Base-by-base conservation (phyloP, 768 basidiomycete genomes). In the Tulasnella sp. region DNA sequence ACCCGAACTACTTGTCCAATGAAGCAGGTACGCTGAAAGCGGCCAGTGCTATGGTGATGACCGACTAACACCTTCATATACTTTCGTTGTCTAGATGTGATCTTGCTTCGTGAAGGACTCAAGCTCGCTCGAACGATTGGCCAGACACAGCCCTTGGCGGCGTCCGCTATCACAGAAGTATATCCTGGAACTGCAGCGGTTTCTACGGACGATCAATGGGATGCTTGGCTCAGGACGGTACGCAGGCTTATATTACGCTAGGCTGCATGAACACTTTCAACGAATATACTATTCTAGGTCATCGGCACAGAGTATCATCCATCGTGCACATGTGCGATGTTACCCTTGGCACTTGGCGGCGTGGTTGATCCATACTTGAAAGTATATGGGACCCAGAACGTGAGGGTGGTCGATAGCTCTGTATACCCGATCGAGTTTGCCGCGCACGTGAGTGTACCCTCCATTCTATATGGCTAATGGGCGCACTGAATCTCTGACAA, bases 1-100 rank as follows among this genome's bases (percentile, higher is more conserved):
- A 87, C 68, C 85, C 85, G 3, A 70, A 76, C 61, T 86, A 85
- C 70, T 77, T 84, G 54, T 72, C 76, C 4, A 78, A 83, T 64
- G 68, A 73, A 4, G 77, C 78, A 21, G 79, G 76, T 76, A 53
- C 21, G 70, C 63, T 17, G 27, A 19, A 2, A 24, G n/a, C 29
- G n/a, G 49, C 27, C 25, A 19, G 11, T 57, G 9, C 25, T 41
- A 30, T 31, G 17, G 24, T 45, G 9, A 31, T 48, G n/a, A 52
- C 19, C n/a, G 25, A 9, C 22, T 43, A 10, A 29, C 3, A 48
- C 5, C 2, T 19, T 27, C 22, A n/a, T 19, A 45, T 42, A 8
- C 34, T 21, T 11, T 34, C 4, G 17, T 30, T 38, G 41, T 25
- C 17, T 59, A 73, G 79, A 82, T 66, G 59, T 74, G 31, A 65